Percentiles rank a stretch among this genome's conserved stretches.
Conservation (phyloP, 768 basidiomycete species). For the Lenzites betulinus region DNA sequence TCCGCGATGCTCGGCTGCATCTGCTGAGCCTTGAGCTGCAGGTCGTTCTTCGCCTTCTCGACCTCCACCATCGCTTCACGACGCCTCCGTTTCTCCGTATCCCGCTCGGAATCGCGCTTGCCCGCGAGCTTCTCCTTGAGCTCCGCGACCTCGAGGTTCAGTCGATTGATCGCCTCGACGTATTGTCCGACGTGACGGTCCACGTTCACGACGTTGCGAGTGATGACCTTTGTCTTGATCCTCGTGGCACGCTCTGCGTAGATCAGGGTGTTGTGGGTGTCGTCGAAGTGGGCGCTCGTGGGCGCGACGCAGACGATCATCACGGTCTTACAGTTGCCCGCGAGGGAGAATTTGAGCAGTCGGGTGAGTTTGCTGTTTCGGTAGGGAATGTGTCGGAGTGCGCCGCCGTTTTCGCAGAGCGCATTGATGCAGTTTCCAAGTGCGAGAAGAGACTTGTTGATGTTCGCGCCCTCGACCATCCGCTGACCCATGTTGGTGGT, state of each 20-base stretch:
- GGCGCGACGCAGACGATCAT: conserved; percentile 99
- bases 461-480: conserved; percentile 98
- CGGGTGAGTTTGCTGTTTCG: conserved; percentile 98
- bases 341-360: conserved; percentile 94
- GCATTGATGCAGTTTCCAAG: conserved; percentile 99
- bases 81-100: conserved; percentile 65
- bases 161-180: conserved; percentile 89
- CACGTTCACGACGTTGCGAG: conserved; percentile 92
- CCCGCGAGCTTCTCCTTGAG: conserved; percentile 85
- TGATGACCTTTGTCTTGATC: conserved; percentile 97
- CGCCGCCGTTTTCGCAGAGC: conserved; percentile 91
- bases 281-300: conserved; percentile 94
- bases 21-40: conserved; percentile 71
- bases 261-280: conserved; percentile 96
- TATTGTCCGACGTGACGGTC: conserved; percentile 95
- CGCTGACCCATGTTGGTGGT: conserved; percentile 97
- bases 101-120: conserved; percentile 62
- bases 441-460: conserved; percentile 97
- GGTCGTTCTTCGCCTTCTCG: conserved; percentile 71
- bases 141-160: conserved; percentile 80
- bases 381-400: conserved; percentile 90
- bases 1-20: conserved; percentile 71
- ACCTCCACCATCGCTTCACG: conserved; percentile 73
- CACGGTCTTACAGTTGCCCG: conserved; percentile 98
- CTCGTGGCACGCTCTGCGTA: conserved; percentile 98